Base-by-base conservation (phyloP, 108 stramenopile genomes). In the Pseudonitzschia delicatissima region DNA sequence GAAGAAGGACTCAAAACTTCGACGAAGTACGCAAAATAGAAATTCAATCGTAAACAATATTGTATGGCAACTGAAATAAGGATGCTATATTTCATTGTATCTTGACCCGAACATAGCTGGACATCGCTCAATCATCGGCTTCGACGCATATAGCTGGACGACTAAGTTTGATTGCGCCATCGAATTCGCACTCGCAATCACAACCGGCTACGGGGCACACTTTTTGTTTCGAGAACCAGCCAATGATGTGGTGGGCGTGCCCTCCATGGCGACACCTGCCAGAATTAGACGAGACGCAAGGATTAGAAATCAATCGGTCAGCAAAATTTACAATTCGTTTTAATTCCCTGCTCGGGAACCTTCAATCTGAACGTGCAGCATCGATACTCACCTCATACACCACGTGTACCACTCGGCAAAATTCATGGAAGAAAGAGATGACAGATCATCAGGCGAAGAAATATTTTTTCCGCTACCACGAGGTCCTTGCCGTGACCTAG, bases 351-450 rank as follows among this genome's bases (percentile, higher is more conserved):
- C 9, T 21, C 13, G n/a, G n/a, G n/a, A 42, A 53, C 29, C 25
- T 1, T 53, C 29, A 31, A 31, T 27, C 11, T 8, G 13, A 15
- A 49, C 7, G 20, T 11, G 6, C 3, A 32, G 26, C 18, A 40
- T 25, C 37, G 18, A 23, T 0, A 40, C 60, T 25, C 32, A 61
- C 33, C 77, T 67, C 86, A 91, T 88, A 66, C 95, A 96, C 95
- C 95, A 96, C 0, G 88, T 89, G 53, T 53, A 95, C 92, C 91
- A 89, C 67, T 90, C 89, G 4, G 83, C 87, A 68, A 94, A 87
- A 20, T 87, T 87, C 13, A 94, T 74, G 28, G 64, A 83, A 8
- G 83, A 76, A 4, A 84, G 64, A 18, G 83, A 81, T 37, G 78
- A 78, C 40, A 86, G 74, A 60, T 87, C 82, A 48, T 85, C 87